A percentile compares a stretch with the other conserved stretches of the same genome.
Evolutionary conservation across 31 red algal species (phyloP).

Genomic region (Endocladia muricata): DNA sequence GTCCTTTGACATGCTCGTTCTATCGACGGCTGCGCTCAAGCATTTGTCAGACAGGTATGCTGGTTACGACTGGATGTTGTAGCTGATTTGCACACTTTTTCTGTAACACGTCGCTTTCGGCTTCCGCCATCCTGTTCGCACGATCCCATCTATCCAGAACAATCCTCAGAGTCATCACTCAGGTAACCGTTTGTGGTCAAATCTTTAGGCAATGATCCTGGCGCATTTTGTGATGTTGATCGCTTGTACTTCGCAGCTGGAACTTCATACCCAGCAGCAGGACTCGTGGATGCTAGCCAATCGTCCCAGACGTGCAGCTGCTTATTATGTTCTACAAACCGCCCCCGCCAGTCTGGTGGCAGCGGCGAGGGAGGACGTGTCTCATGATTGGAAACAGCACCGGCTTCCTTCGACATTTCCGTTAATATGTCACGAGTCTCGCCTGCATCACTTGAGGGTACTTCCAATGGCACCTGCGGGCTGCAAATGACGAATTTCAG

Average conservation of each 20-base stretch:
- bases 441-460: background rate
- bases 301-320: constrained; percentile 68
- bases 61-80: constrained; percentile 68
- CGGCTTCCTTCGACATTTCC: background rate
- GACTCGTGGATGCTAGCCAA: constrained; percentile 17
- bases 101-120: too few relatives aligned
- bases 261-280: background rate
- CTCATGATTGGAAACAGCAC: background rate
- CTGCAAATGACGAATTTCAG: background rate
- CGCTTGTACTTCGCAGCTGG: constrained; percentile 22
- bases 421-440: constrained; percentile 3
- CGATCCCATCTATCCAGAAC: too few relatives aligned
- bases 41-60: constrained; percentile 58
- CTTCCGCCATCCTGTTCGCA: too few relatives aligned
- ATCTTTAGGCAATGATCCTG: constrained; percentile 17
- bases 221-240: background rate
- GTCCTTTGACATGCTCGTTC: constrained; percentile 72
- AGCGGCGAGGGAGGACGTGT: constrained; percentile 44
- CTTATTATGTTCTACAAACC: constrained; percentile 56
- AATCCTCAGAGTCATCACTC: constrained; percentile 10
- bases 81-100: too few relatives aligned
- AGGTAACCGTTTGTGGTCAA: constrained; percentile 8
- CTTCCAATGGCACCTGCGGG: background rate
- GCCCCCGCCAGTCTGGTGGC: constrained; percentile 2
- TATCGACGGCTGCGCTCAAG: constrained; percentile 64